Base-by-base conservation (phyloP, 2,329 filamentous ascomycete genomes). In the Akanthomyces uredinophilus region DNA sequence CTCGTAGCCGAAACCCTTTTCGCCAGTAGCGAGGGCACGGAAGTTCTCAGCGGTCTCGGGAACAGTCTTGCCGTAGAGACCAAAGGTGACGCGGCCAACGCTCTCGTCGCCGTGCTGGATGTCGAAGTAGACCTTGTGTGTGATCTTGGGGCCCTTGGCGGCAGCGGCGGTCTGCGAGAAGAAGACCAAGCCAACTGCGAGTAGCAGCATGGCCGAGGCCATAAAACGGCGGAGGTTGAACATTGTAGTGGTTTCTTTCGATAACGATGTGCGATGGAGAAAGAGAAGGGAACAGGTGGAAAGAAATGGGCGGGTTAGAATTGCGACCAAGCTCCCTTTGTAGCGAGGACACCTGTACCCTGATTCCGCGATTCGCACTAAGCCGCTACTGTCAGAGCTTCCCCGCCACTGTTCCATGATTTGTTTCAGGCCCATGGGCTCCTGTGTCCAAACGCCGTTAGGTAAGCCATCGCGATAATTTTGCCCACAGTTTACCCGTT, bases 61-160 rank as follows among this genome's bases (percentile, higher is more conserved):
- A 35, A 92, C 88, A 47, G 90, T 94, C 83, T 91, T 92, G 78
- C 91, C 91, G 74, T 95, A 96, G 56, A 96, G 87, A 69, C 91
- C 91, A 41, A 95, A 85, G 68, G 91, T 87, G 68, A 96, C 83
- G 65, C 89, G 86, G 65, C 91, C 91, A 47, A 94, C 73, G 53
- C 83, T 74, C 77, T 92, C 81, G 66, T 91, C 91, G 71, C 88
- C 91, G 71, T 92, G 87, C 70, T 83, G 78, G 68, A 96, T 87
- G 77, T 95, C 91, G 76, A 96, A 94, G 83, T 86, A 95, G 78
- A 95, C 92, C 87, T 96, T 96, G 83, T 91, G 83, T 71, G 93
- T 97, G 81, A 97, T 94, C 87, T 95, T 96, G 66, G 92, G 94
- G 52, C 95, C 94, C 81, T 94, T 92, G 68, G 81, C 81, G 60